Percentiles rank a stretch among this genome's conserved stretches.
These are phyloP conservation scores for Rhodotorula graminis DNA, from an alignment of 768 basidiomycete species.

Conservation along the genomic window DNA sequence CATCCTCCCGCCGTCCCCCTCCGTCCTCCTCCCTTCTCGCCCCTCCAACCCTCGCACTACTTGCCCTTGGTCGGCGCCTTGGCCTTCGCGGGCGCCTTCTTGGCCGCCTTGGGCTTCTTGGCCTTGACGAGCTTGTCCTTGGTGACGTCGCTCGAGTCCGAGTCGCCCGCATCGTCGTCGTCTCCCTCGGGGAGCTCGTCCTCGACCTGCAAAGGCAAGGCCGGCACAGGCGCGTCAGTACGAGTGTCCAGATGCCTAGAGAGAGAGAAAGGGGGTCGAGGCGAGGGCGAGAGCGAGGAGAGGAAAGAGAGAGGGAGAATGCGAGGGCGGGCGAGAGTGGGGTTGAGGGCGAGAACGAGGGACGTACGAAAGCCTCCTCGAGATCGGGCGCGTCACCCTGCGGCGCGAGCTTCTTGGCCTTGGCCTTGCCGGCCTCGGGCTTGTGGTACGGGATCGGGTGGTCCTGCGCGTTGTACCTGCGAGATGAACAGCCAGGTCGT, in stretches of 20 bases:
- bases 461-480: slow-evolving; percentile 77
- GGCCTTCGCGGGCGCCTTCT: not conserved
- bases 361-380: slow-evolving; percentile 61
- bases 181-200: slow-evolving; percentile 38
- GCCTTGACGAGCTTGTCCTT: slow-evolving; percentile 45
- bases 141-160: slow-evolving; percentile 42
- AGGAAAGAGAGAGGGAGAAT: not conserved
- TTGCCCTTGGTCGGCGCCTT: slow-evolving; percentile 9
- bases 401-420: slow-evolving; percentile 66
- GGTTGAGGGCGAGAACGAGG: no score
- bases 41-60: slow-evolving; percentile 6
- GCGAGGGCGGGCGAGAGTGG: not conserved
- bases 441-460: slow-evolving; percentile 96
- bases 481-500: not conserved
- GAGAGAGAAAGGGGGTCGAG: no score
- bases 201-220: slow-evolving; percentile 10
- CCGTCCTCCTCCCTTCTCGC: not conserved
- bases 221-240: not conserved
- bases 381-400: slow-evolving; percentile 73
- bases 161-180: slow-evolving; percentile 3
- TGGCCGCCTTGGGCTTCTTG: slow-evolving; percentile 38
- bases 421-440: slow-evolving; percentile 65
- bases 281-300: not conserved
- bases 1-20: not conserved
- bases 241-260: no score